These are phyloP conservation scores for Boletus subcaerulescens DNA, from an alignment of 768 basidiomycete species.

Conservation along the genomic window DNA sequence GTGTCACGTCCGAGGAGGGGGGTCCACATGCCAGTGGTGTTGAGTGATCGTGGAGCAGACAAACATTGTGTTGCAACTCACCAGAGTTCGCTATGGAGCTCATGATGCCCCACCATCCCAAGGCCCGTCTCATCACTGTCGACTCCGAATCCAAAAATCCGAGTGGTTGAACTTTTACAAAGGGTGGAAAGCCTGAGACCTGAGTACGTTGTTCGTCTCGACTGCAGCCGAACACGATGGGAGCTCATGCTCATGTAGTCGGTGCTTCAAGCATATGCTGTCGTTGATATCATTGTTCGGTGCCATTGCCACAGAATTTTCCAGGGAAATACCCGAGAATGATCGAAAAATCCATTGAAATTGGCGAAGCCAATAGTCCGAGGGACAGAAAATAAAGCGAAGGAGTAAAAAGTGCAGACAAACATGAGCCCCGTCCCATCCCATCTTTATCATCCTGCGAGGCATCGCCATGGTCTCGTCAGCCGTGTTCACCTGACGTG, in stretches of 20 bases:
- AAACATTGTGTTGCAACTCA: background rate
- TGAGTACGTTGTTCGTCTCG: background rate
- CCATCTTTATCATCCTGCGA: conserved; percentile 12
- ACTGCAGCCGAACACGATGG: background rate
- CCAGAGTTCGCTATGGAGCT: background rate
- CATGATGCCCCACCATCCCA: no score
- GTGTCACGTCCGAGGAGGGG: background rate
- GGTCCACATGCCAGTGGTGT: background rate
- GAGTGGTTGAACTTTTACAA: background rate
- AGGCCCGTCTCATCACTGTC: background rate
- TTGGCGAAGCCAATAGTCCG: background rate
- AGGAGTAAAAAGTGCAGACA: background rate
- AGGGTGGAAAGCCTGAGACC: no score
- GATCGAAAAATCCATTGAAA: no score
- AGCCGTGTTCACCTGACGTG: conserved; percentile 18
- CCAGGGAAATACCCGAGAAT: no score
- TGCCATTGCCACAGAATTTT: no score
- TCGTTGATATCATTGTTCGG: no score
- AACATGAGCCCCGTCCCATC: background rate
- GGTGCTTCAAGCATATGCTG: no score
- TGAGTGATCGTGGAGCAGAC: background rate
- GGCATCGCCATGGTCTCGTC: conserved; percentile 17
- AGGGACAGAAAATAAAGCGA: background rate
- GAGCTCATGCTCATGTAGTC: no score
- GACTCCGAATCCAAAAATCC: background rate